These are phyloP conservation scores for Cucumis variabilis DNA, from an alignment of 331 rosid genomes.

Conservation along the genomic window DNA sequence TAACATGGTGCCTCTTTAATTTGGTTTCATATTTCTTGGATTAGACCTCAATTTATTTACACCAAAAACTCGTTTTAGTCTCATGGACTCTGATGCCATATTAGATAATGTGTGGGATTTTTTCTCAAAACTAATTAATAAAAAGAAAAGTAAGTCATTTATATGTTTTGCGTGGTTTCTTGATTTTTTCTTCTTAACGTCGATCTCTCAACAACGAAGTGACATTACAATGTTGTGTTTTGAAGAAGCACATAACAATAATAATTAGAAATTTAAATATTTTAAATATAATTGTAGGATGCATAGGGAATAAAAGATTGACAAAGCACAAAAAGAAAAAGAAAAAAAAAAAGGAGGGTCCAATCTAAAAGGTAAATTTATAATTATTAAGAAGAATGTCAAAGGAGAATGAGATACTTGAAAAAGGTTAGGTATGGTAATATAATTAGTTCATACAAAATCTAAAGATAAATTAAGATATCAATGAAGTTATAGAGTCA, in stretches of 20 bases:
- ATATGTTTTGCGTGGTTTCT: no score
- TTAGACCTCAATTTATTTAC: no score
- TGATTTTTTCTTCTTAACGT: no score
- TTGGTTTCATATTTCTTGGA: no score
- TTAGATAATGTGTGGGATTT: no score
- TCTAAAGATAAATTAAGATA: not conserved
- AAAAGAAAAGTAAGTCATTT: no score
- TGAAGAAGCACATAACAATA: not conserved
- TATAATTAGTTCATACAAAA: not conserved
- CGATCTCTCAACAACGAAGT: no score
- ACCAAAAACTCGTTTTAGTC: no score
- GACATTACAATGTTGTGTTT: not conserved
- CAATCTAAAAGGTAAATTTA: not conserved
- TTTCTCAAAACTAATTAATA: no score
- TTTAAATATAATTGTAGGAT: not conserved
- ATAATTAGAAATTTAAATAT: not conserved
- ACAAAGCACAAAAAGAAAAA: not conserved
- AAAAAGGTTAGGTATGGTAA: not conserved
- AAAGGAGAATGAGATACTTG: not conserved
- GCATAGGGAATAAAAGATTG: not conserved
- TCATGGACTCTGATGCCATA: no score
- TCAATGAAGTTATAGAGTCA: not conserved
- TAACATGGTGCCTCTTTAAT: no score
- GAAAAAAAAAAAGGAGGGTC: not conserved
- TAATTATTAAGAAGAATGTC: not conserved